Conservation (phyloP, 352 stramenopile species). For the Globisporangium lucens region DNA sequence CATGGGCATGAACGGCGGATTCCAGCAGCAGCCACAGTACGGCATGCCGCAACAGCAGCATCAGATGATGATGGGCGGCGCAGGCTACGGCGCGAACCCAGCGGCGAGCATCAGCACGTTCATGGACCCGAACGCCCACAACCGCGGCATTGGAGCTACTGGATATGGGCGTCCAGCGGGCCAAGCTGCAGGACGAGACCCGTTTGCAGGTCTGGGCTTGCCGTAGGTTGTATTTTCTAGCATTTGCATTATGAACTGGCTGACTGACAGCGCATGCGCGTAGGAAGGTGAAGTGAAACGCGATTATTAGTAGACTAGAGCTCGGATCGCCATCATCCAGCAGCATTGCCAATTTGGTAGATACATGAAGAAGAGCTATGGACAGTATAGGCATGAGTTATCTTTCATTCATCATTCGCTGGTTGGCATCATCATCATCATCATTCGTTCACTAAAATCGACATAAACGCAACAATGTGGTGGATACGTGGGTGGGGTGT, state of each 20-base stretch:
- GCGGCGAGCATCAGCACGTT: slow-evolving; percentile 44
- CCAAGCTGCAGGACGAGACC: slow-evolving; percentile 36
- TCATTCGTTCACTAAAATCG: slow-evolving; percentile 6
- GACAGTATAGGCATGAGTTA: slow-evolving; percentile 9
- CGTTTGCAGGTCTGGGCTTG: slow-evolving; percentile 74
- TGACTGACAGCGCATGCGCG: background rate
- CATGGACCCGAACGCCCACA: slow-evolving; percentile 29
- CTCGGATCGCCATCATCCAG: background rate
- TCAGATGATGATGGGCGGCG: slow-evolving; percentile 28
- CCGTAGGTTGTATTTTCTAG: slow-evolving; percentile 31
- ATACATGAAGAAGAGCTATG: background rate
- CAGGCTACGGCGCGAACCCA: slow-evolving; percentile 17
- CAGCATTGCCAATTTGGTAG: background rate
- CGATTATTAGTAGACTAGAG: background rate
- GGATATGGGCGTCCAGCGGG: slow-evolving; percentile 10
- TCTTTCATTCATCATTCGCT: slow-evolving; percentile 11
- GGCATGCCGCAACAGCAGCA: slow-evolving; percentile 22
- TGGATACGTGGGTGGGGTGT: background rate
- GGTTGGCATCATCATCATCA: slow-evolving; percentile 13
- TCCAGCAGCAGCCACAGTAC: slow-evolving; percentile 20
- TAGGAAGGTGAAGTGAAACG: background rate
- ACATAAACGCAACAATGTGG: slow-evolving; percentile 6
- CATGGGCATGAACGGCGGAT: slow-evolving; percentile 30
- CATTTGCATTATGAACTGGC: background rate
- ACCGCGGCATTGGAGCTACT: slow-evolving; percentile 4